phyloP scores from a whole-genome alignment of 352 stramenopile genomes.

The Phytophthora sp. region DNA sequence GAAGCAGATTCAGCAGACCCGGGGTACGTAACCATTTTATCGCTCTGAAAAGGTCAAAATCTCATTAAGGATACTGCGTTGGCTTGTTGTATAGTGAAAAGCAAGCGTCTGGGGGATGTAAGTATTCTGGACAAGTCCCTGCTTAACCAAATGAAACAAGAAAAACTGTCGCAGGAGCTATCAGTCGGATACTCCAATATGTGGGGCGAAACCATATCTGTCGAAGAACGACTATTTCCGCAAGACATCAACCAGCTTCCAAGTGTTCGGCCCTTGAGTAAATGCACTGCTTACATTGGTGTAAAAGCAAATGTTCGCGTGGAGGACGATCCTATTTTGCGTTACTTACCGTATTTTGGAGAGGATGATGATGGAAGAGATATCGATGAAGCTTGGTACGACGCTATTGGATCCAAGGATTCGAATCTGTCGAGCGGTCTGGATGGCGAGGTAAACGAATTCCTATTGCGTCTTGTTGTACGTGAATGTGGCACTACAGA shows the following conservation, averaged over 20 bases:
- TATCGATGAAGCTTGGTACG: constrained; percentile 79
- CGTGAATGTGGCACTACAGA: constrained; percentile 55
- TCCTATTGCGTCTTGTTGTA: constrained; percentile 68
- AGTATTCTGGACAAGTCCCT: constrained; percentile 38
- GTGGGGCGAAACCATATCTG: constrained; percentile 25
- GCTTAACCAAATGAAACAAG: constrained; percentile 52
- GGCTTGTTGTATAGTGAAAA: constrained; percentile 13
- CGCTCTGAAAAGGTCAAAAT: no score
- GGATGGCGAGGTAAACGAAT: constrained; percentile 75
- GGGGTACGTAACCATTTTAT: constrained; percentile 14
- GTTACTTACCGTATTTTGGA: constrained; percentile 92
- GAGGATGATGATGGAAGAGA: constrained; percentile 88
- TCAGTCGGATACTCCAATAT: constrained; percentile 45
- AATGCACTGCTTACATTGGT: constrained; percentile 68
- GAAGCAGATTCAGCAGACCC: background rate
- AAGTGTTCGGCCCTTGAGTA: constrained; percentile 59
- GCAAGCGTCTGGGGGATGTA: constrained; percentile 25
- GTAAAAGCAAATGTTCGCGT: constrained; percentile 76
- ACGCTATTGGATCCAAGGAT: constrained; percentile 48
- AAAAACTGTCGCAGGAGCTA: constrained; percentile 25
- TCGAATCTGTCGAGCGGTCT: constrained; percentile 50
- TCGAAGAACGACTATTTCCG: constrained; percentile 24
- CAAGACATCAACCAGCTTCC: constrained; percentile 42
- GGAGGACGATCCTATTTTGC: constrained; percentile 90
- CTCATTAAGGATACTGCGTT: no score